Evolutionary conservation across 495 filamentous ascomycete genomes (phyloP).

Genomic region (Alectoria sarmentosa): DNA sequence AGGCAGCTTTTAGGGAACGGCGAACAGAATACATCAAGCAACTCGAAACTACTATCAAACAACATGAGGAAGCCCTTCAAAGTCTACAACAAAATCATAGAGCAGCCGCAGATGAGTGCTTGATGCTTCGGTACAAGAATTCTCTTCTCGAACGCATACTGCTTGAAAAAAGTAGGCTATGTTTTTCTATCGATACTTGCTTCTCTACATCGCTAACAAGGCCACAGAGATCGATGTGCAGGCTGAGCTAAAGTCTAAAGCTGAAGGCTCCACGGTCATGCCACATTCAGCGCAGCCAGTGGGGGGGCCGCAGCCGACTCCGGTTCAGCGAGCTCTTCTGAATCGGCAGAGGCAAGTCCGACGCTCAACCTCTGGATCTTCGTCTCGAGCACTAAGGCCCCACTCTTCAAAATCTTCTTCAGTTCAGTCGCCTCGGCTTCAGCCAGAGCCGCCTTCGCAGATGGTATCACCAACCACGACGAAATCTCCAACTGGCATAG

Average conservation of each 20-base stretch:
- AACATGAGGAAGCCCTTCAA: slow-evolving; percentile 88
- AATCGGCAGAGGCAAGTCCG: slow-evolving; percentile 63
- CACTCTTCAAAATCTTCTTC: slow-evolving; percentile 30
- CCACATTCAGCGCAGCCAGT: slow-evolving; percentile 52
- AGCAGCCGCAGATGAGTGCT: slow-evolving; percentile 89
- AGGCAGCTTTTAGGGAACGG: slow-evolving; percentile 93
- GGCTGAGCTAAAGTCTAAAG: slow-evolving; percentile 85
- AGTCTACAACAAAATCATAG: slow-evolving; percentile 91
- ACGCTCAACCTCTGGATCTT: slow-evolving; percentile 60
- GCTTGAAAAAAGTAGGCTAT: slow-evolving; percentile 75
- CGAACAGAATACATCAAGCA: slow-evolving; percentile 99
- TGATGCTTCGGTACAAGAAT: slow-evolving; percentile 98
- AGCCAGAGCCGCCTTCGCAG: slow-evolving; percentile 79
- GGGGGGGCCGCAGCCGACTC: slow-evolving; percentile 53
- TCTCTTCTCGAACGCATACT: slow-evolving; percentile 91
- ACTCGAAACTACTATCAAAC: slow-evolving; percentile 93
- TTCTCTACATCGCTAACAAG: slow-evolving; percentile 19
- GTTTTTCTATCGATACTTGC: neutral
- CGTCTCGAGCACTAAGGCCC: slow-evolving; percentile 35
- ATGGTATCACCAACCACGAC: slow-evolving; percentile 65
- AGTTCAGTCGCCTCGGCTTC: slow-evolving; percentile 41
- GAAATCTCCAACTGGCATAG: slow-evolving; percentile 62
- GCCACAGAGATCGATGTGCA: slow-evolving; percentile 87
- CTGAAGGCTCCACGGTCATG: slow-evolving; percentile 62
- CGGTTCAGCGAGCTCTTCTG: slow-evolving; percentile 64